A percentile compares a stretch with the other conserved stretches of the same genome.
Evolutionary conservation across 192 early-diverging fungal genomes (phyloP).

Genomic region (Kickxella alabastrina): DNA sequence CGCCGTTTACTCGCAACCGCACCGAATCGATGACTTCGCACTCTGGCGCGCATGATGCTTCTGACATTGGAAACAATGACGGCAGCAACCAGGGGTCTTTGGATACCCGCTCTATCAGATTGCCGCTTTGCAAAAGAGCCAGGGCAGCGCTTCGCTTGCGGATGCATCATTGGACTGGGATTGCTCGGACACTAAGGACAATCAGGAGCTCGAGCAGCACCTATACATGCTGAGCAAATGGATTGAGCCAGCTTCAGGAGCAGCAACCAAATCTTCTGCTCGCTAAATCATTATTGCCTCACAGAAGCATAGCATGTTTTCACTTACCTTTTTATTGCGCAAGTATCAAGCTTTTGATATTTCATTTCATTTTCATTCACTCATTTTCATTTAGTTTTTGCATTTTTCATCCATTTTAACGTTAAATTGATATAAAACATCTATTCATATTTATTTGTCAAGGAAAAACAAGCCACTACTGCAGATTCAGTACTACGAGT

Average conservation of each 20-base stretch:
- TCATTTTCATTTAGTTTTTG: no score
- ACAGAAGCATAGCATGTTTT: conserved; percentile 4
- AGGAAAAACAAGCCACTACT: no score
- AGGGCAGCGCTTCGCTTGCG: conserved; percentile 16
- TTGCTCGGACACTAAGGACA: conserved; percentile 46
- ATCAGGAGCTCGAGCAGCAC: conserved; percentile 51
- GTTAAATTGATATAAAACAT: no score
- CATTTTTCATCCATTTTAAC: no score
- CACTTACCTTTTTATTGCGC: no score
- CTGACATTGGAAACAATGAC: conserved; percentile 2
- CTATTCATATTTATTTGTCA: no score
- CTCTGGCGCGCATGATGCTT: not conserved
- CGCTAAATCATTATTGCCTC: no score
- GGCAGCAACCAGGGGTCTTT: conserved; percentile 18
- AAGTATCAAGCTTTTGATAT: no score
- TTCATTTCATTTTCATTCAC: conserved; percentile 2
- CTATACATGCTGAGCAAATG: conserved; percentile 51
- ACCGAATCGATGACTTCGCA: conserved; percentile 39
- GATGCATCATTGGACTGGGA: conserved; percentile 49
- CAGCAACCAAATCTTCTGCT: no score
- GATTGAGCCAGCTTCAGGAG: conserved; percentile 27
- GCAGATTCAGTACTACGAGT: no score
- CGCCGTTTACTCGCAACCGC: conserved; percentile 31
- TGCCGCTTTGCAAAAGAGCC: conserved; percentile 32
- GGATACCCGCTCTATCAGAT: conserved; percentile 50